Percentiles rank a stretch among this genome's conserved stretches.
phyloP scores from a whole-genome alignment of 2,329 filamentous ascomycete genomes.

The Lachnellula suecica region DNA sequence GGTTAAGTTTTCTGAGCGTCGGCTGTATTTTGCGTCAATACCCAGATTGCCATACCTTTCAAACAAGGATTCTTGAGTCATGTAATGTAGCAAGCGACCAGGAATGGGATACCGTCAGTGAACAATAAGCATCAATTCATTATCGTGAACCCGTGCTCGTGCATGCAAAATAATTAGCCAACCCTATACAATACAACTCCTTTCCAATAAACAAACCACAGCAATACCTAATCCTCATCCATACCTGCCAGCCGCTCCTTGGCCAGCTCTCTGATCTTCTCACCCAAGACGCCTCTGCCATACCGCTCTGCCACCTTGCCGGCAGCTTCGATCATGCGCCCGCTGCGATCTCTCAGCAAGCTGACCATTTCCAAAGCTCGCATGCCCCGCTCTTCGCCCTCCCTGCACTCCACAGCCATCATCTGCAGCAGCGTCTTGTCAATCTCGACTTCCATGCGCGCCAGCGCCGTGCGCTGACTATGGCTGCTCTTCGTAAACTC shows the following conservation, averaged over 20 bases:
- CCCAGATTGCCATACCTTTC: neutral
- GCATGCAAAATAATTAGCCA: neutral
- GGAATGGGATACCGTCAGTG: too few relatives aligned
- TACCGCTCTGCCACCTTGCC: constrained; percentile 87
- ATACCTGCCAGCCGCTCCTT: constrained; percentile 48
- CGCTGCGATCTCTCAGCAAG: constrained; percentile 80
- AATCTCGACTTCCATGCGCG: constrained; percentile 75
- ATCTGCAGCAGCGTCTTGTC: constrained; percentile 90
- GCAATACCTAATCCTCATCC: constrained; percentile 28
- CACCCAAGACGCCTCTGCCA: constrained; percentile 73
- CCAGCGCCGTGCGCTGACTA: constrained; percentile 65
- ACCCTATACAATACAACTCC: neutral
- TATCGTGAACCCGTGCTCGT: neutral
- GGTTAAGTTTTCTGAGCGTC: neutral
- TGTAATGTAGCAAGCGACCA: neutral
- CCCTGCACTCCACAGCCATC: constrained; percentile 84
- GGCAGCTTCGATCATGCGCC: constrained; percentile 89
- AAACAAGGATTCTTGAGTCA: neutral
- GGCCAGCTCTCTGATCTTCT: constrained; percentile 86
- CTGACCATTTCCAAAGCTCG: constrained; percentile 87
- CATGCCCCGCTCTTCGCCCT: constrained; percentile 92
- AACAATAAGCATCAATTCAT: neutral
- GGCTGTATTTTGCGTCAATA: neutral
- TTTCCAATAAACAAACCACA: neutral
- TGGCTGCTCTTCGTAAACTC: constrained; percentile 64